Evolutionary conservation across 805 yeast genomes (phyloP), one percentile per base, ranked within the genome.

Genomic region (Kazachstania kunashirensis): DNA sequence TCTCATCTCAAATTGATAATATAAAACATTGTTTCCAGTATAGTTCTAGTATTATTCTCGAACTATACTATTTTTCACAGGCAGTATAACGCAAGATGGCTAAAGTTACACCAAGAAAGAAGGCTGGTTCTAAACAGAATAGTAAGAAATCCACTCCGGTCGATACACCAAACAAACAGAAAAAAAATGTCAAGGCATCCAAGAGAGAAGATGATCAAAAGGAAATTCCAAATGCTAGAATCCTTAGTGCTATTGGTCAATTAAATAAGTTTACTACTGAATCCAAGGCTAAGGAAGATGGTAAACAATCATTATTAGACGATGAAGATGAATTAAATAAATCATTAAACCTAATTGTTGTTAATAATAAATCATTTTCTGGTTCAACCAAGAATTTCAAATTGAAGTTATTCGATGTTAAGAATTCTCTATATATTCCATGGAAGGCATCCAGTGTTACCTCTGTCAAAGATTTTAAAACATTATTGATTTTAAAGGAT

Each of bases 341-440:
- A 30, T 62, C 66, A 27, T 56, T 84, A 34, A 77, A 67, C 50
- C 61, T 86, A 38, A 77, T 76, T 41, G 64, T 82, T 28, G 75
- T 79, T 23, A 71, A 79, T 50, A 79, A 77, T 51, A 75, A 77
- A 50, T 79, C 71, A 45, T 74, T 76, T 56, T 62, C 80, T 26
- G 61, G 56, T 10, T 33, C 49, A 6, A 65, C 73, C 28, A 75
- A 79, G 57, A 67, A 71, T 33, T 67, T 77, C 45, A 78, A 78
- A 52, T 75, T 80, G 20, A 71, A 68, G 49, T 44, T 65, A 36
- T 60, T 77, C 30, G 47, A 59, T 24, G 57, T 79, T 34, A 46
- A 46, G 24, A 48, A 55, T 36, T 55, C 63, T n/a, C 29, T 57
- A 10, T 57, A 48, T 33, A 43, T 39, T 17, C 47, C 55, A 29